Evolutionary conservation across 78 protist species (phyloP), one percentile per base, ranked within the genome.

Genomic region (Chrysochromulina tobinii): DNA sequence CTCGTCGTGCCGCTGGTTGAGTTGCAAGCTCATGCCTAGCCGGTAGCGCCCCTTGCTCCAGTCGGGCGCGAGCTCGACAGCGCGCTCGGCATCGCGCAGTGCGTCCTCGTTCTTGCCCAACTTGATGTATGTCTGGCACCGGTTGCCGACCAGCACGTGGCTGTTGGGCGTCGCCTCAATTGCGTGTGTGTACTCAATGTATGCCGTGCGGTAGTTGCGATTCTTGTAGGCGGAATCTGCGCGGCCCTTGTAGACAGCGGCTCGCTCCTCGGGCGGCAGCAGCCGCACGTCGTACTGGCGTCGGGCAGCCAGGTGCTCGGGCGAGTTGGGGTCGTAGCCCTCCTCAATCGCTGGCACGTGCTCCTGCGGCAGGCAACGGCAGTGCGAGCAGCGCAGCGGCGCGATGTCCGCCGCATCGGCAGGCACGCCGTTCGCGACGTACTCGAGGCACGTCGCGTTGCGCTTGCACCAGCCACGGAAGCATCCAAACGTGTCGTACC

Each of bases 391-490:
- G 53, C 12, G 50, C 53, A 69, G 38, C 25, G 79, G 3, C 12
- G 23, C 15, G 79, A 17, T 12, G 79, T 23, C 54, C 15, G 7
- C 12, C 20, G 79, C 6, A 3, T 15, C 69, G 27, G 8, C 69
- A 3, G 69, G 69, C 9, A 15, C 27, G 3, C 25, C 69, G 9
- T 17, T 21, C 51, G 79, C 51, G 3, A 38, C 38, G 51, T 38
- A 69, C 79, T 69, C 79, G 79, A 69, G 79, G 79, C 79, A 69
- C 14, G 53, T 14, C 12, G 79, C 51, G 17, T 27, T 5, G 51
- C 15, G 51, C 15, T 51, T 27, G 79, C 79, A 69, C 79, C 79
- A 69, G 53, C 79, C 79, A 51, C 79, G 79, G 79, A 69, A 69
- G 53, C 21, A 51, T 27, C 79, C 79, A 17, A 69, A 69, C 54